Evolutionary conservation across 2,329 filamentous ascomycete genomes (phyloP), one percentile per base, ranked within the genome.

Genomic region (Apiospora malaysiana): DNA sequence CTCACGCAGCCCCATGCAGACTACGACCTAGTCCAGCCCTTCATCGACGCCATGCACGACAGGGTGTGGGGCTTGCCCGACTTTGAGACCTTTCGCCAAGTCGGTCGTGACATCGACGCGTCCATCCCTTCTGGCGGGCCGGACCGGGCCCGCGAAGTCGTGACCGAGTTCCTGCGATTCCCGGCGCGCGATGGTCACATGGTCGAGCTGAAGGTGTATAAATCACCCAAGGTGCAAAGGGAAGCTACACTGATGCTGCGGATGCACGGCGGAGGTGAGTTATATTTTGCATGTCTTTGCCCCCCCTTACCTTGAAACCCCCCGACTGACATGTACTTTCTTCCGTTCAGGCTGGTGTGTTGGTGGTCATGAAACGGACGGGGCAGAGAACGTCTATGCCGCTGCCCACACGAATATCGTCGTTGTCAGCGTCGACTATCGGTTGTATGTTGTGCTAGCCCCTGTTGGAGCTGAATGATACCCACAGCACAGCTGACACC

Each of bases 341-440:
- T n/a, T n/a, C n/a, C n/a, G n/a, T n/a, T n/a, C n/a, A 74, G 74
- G 80, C 12, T 80, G 78, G 77, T 74, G 75, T 1, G 75, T 82
- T 12, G 80, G 81, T 25, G 71, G 76, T 2, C 81, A 82, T 45
- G 77, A 77, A 70, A 77, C 77, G 7, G 81, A 83, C 68, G 77
- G 78, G 43, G 74, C 76, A 1, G 81, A 83, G 76, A 82, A 80
- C 67, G 69, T 81, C 51, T 75, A 81, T 45, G 76, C 80, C 18
- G 77, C 73, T 14, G 73, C 75, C 68, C 77, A 77, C 27, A 76
- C 80, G 32, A 76, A 80, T 40, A 79, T 80, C 0, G 79, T 83
- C 2, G 79, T 83, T 5, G 77, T 81, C 37, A 82, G 80, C 59
- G 77, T 83, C 6, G 79, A 80, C 63, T 83, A 83, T 68, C 76